Conservation (phyloP, 768 basidiomycete species). For the Pleurotus sapidus region DNA sequence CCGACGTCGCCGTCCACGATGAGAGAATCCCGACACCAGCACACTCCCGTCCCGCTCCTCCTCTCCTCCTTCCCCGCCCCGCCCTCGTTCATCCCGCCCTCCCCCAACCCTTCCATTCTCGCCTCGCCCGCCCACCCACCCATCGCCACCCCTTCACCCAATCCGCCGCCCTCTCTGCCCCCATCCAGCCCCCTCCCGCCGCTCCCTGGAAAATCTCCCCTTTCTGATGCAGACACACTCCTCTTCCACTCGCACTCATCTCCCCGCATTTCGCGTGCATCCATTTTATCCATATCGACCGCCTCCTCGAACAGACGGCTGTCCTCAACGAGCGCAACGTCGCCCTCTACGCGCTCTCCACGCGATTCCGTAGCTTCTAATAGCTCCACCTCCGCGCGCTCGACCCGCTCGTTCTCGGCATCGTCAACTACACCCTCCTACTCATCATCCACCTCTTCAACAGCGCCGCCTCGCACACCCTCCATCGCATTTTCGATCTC, state of each 20-base stretch:
- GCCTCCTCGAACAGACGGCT: background rate
- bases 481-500: conserved; percentile 26
- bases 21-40: background rate
- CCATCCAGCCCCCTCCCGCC: conserved; percentile 8
- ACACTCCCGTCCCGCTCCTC: conserved; percentile 17
- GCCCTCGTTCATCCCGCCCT: conserved; percentile 27
- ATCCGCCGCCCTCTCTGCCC: conserved; percentile 10
- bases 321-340: background rate
- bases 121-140: background rate
- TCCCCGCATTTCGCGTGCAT: conserved; percentile 3
- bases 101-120: conserved; percentile 4
- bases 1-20: background rate
- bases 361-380: conserved; percentile 8
- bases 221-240: conserved; percentile 8
- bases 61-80: conserved; percentile 40
- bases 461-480: conserved; percentile 10
- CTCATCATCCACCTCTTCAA: conserved; percentile 7
- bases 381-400: background rate
- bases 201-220: conserved; percentile 6
- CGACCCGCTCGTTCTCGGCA: conserved; percentile 7
- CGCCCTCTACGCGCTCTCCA: conserved; percentile 17
- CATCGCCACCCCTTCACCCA: background rate
- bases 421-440: background rate
- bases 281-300: background rate
- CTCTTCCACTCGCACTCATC: conserved; percentile 4